A percentile compares a stretch with the other conserved stretches of the same genome.
Conservation (phyloP, 208 protist genomes). For the Acanthamoeba royreba region DNA sequence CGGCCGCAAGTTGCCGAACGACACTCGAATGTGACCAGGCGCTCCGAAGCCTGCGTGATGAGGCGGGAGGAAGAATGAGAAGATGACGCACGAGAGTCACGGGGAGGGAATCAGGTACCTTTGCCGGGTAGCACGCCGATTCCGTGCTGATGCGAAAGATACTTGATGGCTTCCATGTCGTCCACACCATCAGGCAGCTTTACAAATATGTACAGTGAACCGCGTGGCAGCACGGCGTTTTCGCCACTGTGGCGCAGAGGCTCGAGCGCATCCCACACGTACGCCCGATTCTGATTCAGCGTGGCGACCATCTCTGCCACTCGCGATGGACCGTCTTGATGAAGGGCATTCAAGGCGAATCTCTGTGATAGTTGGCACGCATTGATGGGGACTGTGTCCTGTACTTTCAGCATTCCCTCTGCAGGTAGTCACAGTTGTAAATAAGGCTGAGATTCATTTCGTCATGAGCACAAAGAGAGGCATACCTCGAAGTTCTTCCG, state of each 20-base stretch:
- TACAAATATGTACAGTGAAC: not conserved
- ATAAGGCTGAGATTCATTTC: not conserved
- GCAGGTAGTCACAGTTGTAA: too few species aligned
- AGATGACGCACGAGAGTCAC: too few species aligned
- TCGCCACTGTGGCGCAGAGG: not conserved
- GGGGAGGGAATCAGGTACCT: not conserved
- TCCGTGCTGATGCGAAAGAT: not conserved
- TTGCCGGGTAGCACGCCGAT: not conserved
- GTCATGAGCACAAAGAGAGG: too few species aligned
- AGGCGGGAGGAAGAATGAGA: too few species aligned
- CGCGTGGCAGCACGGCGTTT: not conserved
- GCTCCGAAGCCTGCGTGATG: not conserved
- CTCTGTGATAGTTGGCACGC: not conserved
- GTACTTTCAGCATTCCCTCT: not conserved
- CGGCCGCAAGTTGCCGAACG: not conserved
- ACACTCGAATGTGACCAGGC: not conserved
- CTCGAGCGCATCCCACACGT: not conserved
- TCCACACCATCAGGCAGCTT: not conserved
- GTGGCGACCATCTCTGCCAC: not conserved
- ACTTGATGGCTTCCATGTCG: not conserved
- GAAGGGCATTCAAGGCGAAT: not conserved
- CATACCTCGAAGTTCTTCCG: not conserved
- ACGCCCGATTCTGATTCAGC: not conserved
- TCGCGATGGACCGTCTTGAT: not conserved
- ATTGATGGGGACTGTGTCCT: constrained; percentile 8